A percentile compares a stretch with the other conserved stretches of the same genome.
Evolutionary conservation across 768 basidiomycete species (phyloP).

Genomic region (Leccinum incarnatum): DNA sequence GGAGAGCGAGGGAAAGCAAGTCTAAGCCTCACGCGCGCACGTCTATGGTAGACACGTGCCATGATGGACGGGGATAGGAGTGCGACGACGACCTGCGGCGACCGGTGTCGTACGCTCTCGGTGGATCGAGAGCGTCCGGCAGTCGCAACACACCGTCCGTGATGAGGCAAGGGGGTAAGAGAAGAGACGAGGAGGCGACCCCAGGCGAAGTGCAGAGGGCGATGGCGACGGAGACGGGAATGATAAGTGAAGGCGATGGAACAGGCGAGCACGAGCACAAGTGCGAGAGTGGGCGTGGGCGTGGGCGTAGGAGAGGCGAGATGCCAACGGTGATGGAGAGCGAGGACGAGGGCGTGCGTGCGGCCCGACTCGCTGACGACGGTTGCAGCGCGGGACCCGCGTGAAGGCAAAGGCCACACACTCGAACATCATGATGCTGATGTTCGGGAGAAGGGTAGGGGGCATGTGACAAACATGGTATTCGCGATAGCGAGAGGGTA

Average conservation of each 20-base stretch:
- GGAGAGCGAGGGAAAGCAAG: background rate
- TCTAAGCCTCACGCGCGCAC: background rate
- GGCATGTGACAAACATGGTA: background rate
- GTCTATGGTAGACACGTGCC: background rate
- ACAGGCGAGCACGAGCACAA: background rate
- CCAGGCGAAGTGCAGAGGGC: too few species aligned
- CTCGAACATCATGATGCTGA: background rate
- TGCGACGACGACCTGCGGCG: background rate
- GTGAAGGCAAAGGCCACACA: background rate
- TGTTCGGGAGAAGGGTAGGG: background rate
- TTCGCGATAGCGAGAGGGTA: background rate
- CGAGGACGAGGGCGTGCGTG: background rate
- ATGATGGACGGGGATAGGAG: background rate
- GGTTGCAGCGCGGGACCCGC: background rate
- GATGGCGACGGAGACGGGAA: too few species aligned
- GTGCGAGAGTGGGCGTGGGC: background rate
- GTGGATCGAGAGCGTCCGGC: background rate
- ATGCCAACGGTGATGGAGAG: background rate
- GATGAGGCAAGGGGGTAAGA: background rate
- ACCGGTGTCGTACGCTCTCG: background rate
- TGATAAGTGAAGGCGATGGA: too few species aligned
- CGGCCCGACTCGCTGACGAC: background rate
- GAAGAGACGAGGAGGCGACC: too few species aligned
- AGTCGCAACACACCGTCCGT: background rate
- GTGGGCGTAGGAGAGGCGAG: background rate